Percentiles rank a stretch among this genome's conserved stretches.
These are phyloP conservation scores for Yarrowia sp. DNA, from an alignment of 805 yeast genomes.

Conservation along the genomic window DNA sequence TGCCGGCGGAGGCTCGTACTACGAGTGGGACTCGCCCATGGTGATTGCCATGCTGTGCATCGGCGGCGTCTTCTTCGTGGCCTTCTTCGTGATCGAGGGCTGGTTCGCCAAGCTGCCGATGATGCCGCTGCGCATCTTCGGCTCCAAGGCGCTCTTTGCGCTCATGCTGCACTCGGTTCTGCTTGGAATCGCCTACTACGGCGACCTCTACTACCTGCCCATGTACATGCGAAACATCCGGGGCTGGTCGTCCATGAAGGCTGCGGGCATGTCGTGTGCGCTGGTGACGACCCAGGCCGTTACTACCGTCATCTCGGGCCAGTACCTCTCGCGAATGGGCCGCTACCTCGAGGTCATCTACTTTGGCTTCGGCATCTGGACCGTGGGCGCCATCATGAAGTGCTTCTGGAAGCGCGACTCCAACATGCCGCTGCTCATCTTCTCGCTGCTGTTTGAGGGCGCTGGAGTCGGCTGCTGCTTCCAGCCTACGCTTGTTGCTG, in stretches of 20 bases:
- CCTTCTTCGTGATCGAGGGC: slow-evolving; percentile 51
- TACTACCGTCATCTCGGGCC: slow-evolving; percentile 47
- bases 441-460: slow-evolving; percentile 43
- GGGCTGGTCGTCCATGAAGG: slow-evolving; percentile 42
- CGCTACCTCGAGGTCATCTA: slow-evolving; percentile 45
- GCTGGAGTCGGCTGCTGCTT: slow-evolving; percentile 50
- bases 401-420: slow-evolving; percentile 39
- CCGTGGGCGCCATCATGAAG: slow-evolving; percentile 44
- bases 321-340: slow-evolving; percentile 44
- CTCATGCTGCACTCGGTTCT: slow-evolving; percentile 44
- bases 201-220: slow-evolving; percentile 49
- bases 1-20: slow-evolving; percentile 60
- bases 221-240: slow-evolving; percentile 49
- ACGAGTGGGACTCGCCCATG: slow-evolving; percentile 51
- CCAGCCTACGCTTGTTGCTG: slow-evolving; percentile 57
- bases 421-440: slow-evolving; percentile 41
- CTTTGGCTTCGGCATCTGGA: slow-evolving; percentile 46
- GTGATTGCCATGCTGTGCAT: slow-evolving; percentile 44
- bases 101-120: slow-evolving; percentile 51
- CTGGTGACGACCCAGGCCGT: slow-evolving; percentile 45
- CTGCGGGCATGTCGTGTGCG: slow-evolving; percentile 46
- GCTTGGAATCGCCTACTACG: slow-evolving; percentile 49
- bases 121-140: slow-evolving; percentile 52
- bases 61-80: slow-evolving; percentile 44
- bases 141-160: slow-evolving; percentile 40